These are phyloP conservation scores for Hemerocallis citrina DNA, from an alignment of 106 monocot species.

Conservation along the genomic window DNA sequence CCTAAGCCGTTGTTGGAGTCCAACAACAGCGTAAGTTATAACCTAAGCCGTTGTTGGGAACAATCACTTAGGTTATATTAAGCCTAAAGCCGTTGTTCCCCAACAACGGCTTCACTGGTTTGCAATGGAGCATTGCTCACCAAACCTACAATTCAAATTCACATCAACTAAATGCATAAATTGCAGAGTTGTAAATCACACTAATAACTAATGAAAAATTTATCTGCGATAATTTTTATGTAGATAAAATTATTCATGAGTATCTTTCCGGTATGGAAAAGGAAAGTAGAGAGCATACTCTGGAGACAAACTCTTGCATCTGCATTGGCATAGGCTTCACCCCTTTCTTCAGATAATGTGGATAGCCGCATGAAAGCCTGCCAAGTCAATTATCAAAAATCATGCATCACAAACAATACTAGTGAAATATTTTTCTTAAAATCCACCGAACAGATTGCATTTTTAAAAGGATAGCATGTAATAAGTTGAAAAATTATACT, in stretches of 20 bases:
- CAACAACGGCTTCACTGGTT: too few relatives aligned
- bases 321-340: constrained; percentile 63
- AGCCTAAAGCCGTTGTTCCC: too few relatives aligned
- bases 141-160: neutral
- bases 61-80: too few relatives aligned
- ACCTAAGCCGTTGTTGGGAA: too few relatives aligned
- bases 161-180: neutral
- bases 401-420: neutral
- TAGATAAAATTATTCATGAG: neutral
- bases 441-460: neutral
- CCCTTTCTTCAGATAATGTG: constrained; percentile 41
- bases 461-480: neutral
- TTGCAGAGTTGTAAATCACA: neutral
- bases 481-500: neutral
- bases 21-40: too few relatives aligned
- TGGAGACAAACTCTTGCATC: constrained; percentile 59
- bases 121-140: neutral
- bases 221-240: neutral
- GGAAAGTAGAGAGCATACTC: constrained; percentile 17
- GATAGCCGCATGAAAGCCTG: constrained; percentile 56
- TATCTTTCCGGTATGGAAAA: neutral
- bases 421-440: neutral
- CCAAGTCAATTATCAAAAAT: neutral
- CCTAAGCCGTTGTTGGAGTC: too few relatives aligned
- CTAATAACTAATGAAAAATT: neutral